phyloP scores from a whole-genome alignment of 257 asterid genomes.

The Buddleja alternifolia region DNA sequence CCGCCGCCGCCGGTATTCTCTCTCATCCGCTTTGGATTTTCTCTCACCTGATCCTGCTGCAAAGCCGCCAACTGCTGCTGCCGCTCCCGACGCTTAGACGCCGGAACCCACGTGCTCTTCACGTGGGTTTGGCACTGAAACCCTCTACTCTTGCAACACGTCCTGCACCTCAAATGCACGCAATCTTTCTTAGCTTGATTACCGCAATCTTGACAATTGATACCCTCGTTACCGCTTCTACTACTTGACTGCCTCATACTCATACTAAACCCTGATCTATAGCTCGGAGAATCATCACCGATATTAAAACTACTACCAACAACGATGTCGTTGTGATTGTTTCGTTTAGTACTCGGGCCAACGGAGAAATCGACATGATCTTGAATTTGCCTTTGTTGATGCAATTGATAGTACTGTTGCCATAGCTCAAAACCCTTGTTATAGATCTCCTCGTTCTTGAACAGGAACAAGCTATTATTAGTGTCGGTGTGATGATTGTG shows the following conservation, averaged over 20 bases:
- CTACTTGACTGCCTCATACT: conserved; percentile 39
- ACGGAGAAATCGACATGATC: conserved; percentile 53
- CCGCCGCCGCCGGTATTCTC: conserved; percentile 35
- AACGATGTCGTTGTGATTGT: conserved; percentile 29
- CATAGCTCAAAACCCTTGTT: conserved; percentile 89
- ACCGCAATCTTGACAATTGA: conserved; percentile 78
- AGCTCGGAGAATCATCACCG: conserved; percentile 32
- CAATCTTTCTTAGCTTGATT: conserved; percentile 83
- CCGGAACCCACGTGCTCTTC: conserved; percentile 86
- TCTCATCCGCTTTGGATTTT: conserved; percentile 49
- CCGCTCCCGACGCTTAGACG: conserved; percentile 66
- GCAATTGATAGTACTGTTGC: conserved; percentile 66
- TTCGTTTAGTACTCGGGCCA: conserved; percentile 45
- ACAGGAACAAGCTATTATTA: conserved; percentile 46
- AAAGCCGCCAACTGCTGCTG: conserved; percentile 48
- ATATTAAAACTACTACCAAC: conserved; percentile 21
- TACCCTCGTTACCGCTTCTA: conserved; percentile 39
- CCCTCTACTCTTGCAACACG: conserved; percentile 78
- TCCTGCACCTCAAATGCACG: conserved; percentile 64
- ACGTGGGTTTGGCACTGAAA: conserved; percentile 69
- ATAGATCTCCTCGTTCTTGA: conserved; percentile 73
- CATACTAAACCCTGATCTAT: conserved; percentile 50
- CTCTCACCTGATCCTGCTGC: conserved; percentile 47
- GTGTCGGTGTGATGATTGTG: conserved; percentile 31
- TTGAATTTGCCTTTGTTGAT: conserved; percentile 44